These are phyloP conservation scores for Wallacemonas sp. DNA, from an alignment of 208 protist species.

Conservation along the genomic window DNA sequence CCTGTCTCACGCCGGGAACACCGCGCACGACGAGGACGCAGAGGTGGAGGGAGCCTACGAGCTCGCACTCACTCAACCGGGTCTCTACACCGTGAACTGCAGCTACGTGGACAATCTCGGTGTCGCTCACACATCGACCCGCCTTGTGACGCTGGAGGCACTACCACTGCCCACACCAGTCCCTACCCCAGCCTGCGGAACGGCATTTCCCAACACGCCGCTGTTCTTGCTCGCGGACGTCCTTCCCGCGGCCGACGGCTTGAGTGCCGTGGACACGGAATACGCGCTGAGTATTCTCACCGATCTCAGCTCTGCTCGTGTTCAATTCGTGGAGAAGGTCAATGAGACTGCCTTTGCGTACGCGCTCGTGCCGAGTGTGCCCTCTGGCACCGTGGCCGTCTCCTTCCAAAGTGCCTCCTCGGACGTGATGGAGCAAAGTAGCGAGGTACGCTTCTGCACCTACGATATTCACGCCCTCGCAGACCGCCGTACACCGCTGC, in stretches of 20 bases:
- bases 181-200: conserved; percentile 39
- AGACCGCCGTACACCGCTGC: conserved; percentile 23
- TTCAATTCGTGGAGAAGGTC: conserved; percentile 12
- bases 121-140: conserved; percentile 17
- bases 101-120: conserved; percentile 49
- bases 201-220: conserved; percentile 34
- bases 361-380: background rate
- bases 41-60: conserved; percentile 20
- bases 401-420: conserved; percentile 19
- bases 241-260: conserved; percentile 19
- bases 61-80: conserved; percentile 22
- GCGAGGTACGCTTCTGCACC: conserved; percentile 22
- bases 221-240: conserved; percentile 31
- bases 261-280: conserved; percentile 11
- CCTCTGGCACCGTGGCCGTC: conserved; percentile 12
- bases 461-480: conserved; percentile 43
- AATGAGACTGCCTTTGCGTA: conserved; percentile 17
- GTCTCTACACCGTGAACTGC: conserved; percentile 48
- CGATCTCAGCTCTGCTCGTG: background rate
- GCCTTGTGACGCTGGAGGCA: conserved; percentile 25
- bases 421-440: conserved; percentile 43
- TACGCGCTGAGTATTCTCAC: conserved; percentile 19
- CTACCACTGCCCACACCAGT: conserved; percentile 31
- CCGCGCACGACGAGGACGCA: background rate
- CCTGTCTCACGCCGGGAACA: conserved; percentile 11